Conservation (phyloP, 768 basidiomycete species). For the Termitomyces sp. region DNA sequence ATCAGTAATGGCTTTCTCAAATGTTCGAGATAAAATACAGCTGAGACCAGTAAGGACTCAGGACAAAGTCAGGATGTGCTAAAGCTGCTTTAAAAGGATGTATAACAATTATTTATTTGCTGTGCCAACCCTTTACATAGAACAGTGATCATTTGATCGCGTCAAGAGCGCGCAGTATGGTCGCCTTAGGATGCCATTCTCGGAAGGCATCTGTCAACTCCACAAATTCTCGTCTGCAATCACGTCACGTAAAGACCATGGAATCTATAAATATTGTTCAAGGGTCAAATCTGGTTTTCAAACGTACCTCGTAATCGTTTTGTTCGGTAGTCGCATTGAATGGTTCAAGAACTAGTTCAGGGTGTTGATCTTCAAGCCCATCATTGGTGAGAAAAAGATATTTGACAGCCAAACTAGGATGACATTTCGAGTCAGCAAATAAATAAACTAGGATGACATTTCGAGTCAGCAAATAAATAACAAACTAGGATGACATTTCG, state of each 20-base stretch:
- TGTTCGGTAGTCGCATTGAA: slow-evolving; percentile 79
- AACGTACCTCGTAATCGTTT: slow-evolving; percentile 85
- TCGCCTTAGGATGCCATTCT: slow-evolving; percentile 84
- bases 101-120: too few species aligned
- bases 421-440: slow-evolving; percentile 2
- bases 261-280: slow-evolving; percentile 48
- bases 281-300: background rate
- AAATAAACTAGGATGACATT: too few species aligned
- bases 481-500: slow-evolving; percentile 38
- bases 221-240: slow-evolving; percentile 86
- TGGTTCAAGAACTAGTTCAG: slow-evolving; percentile 61
- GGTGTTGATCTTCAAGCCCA: slow-evolving; percentile 46
- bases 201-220: slow-evolving; percentile 81
- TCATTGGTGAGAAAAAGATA: slow-evolving; percentile 84
- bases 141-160: too few species aligned
- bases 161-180: slow-evolving; percentile 74
- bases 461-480: too few species aligned
- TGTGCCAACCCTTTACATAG: too few species aligned
- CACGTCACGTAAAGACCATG: slow-evolving; percentile 88
- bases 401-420: slow-evolving; percentile 70
- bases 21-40: too few species aligned
- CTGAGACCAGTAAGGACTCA: too few species aligned
- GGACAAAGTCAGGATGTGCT: too few species aligned
- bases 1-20: too few species aligned
- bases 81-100: too few species aligned